Evolutionary conservation across 352 stramenopile genomes (phyloP).

Genomic region (Phytopythium litorale): DNA sequence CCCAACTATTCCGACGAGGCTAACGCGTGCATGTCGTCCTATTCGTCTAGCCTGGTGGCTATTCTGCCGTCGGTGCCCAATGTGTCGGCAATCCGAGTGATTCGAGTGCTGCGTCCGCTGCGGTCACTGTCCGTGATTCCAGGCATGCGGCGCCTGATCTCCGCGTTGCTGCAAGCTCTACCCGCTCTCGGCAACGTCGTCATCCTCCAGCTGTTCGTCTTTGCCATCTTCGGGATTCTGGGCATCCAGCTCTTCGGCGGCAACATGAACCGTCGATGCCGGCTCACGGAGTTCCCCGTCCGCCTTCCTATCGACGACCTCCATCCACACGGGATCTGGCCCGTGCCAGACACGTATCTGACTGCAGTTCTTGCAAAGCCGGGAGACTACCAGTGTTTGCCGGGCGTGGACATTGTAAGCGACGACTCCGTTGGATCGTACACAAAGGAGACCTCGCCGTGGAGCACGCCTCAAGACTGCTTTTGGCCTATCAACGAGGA

Average conservation of each 20-base stretch:
- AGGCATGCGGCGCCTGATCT: constrained; percentile 76
- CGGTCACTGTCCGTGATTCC: constrained; percentile 88
- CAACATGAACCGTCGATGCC: constrained; percentile 77
- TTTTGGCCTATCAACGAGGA: constrained; percentile 90
- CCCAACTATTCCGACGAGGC: background rate
- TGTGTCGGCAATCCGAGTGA: constrained; percentile 78
- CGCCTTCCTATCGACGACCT: constrained; percentile 35
- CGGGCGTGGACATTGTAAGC: constrained; percentile 39
- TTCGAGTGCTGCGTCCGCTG: constrained; percentile 86
- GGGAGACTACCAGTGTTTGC: constrained; percentile 31
- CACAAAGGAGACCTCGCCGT: constrained; percentile 70
- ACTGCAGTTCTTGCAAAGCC: constrained; percentile 32
- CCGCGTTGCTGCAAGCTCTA: constrained; percentile 79
- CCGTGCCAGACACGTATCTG: constrained; percentile 46
- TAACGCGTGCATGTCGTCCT: background rate
- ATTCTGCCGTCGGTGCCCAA: constrained; percentile 67
- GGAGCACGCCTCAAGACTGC: constrained; percentile 67
- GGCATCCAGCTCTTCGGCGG: constrained; percentile 87
- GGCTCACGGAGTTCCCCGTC: constrained; percentile 71
- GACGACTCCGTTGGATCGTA: constrained; percentile 33
- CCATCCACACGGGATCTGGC: constrained; percentile 34
- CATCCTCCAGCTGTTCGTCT: constrained; percentile 88
- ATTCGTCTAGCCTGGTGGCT: constrained; percentile 35
- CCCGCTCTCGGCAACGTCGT: constrained; percentile 87
- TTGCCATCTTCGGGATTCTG: constrained; percentile 90